These are phyloP conservation scores for Starmerella sirachaensis DNA, from an alignment of 805 yeast species.

Conservation along the genomic window DNA sequence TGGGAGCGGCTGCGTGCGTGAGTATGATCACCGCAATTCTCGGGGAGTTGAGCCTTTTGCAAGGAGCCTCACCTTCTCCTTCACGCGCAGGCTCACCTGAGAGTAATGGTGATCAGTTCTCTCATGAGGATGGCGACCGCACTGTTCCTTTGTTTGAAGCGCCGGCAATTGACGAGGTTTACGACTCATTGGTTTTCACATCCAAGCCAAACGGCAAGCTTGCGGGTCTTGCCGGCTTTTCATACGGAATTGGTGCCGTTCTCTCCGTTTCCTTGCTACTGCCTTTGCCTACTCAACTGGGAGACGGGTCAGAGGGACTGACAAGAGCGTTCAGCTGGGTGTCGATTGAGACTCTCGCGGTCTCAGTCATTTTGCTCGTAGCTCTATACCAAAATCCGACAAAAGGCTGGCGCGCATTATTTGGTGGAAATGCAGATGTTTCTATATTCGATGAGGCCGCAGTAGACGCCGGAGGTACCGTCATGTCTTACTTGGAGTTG, in stretches of 20 bases:
- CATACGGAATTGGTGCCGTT: conserved; percentile 34
- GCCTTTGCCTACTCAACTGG: conserved; percentile 52
- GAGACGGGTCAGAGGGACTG: conserved; percentile 8
- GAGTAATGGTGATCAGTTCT: not conserved
- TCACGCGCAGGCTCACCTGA: not conserved
- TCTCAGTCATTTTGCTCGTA: conserved; percentile 31
- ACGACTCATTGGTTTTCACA: conserved; percentile 7
- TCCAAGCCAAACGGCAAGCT: conserved; percentile 39
- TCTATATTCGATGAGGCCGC: conserved; percentile 27
- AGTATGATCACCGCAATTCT: conserved; percentile 51
- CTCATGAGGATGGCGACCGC: conserved; percentile 9
- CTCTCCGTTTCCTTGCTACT: conserved; percentile 44
- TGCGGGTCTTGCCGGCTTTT: conserved; percentile 46
- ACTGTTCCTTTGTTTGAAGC: conserved; percentile 14
- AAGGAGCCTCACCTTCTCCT: not conserved
- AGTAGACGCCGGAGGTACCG: conserved; percentile 20
- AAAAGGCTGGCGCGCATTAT: conserved; percentile 27
- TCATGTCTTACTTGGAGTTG: conserved; percentile 31
- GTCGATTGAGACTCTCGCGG: conserved; percentile 1
- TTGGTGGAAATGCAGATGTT: conserved; percentile 21
- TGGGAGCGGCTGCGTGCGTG: conserved; percentile 45
- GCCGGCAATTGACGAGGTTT: conserved; percentile 1
- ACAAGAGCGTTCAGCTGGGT: conserved; percentile 35
- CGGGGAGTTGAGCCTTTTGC: conserved; percentile 31
- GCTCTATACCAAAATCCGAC: conserved; percentile 38